Base-by-base conservation (phyloP, 202 grass and related monocot species). In the Cymbopogon flexuosus region DNA sequence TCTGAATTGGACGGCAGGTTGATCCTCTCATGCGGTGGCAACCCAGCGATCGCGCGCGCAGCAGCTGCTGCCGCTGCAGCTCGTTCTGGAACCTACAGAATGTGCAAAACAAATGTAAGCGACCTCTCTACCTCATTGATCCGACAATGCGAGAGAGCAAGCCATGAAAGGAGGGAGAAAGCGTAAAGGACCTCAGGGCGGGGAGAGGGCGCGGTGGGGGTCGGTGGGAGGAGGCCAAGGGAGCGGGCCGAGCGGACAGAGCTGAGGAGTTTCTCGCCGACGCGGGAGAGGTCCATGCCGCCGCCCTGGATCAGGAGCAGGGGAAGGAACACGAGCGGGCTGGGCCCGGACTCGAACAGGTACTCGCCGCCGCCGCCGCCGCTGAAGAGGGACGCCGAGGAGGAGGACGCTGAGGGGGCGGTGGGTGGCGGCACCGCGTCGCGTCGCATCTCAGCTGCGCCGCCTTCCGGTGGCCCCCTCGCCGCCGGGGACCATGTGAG, bases 281-380 rank as follows among this genome's bases (percentile, higher is more conserved):
- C 96, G 81, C 93, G 84, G 30, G 96, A 99, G 56, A 99, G 88
- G 92, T 99, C 96, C 96, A 99, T 99, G 79, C 96, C 92, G 43
- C 96, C 90, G 30, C 92, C 89, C 79, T 99, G 92, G 87, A 99
- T 93, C 82, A 99, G 84, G 68, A 99, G 96, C 80, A 99, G 85
- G 64, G 96, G 92, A 61, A 99, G 96, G 85, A 99, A 99, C 21
- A 99, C 90, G 61, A 99, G 84, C 22, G 96, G 96, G 37, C 88
- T 88, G 13, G 88, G 96, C 16, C 67, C 88, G 29, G 90, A 66
- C 78, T 91, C 90, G 73, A 99, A 91, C 42, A 88, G 73, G 83
- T 84, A 70, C 60, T 80, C 81, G 59, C 74, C 78, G 83, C 74
- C 81, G 85, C 74, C 80, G 85, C 77, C 76, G 66, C 73, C 81